Base-by-base conservation (phyloP, 768 basidiomycete genomes). In the Podaxis sp. region DNA sequence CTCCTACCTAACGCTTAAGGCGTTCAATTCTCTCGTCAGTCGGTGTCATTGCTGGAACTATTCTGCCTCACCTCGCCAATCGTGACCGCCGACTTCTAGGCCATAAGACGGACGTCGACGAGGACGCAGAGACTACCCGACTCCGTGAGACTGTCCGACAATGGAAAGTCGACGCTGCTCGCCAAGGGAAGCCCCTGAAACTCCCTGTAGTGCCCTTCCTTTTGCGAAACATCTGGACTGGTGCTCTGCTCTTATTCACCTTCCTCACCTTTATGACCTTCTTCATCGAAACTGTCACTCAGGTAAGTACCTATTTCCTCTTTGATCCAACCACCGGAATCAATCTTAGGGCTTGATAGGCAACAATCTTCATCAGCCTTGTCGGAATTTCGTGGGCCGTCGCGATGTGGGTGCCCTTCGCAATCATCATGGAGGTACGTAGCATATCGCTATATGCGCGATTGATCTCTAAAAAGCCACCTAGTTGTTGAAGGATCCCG, bases 381-480 rank as follows among this genome's bases (percentile, higher is more conserved):
- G 87, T 96, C 24, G 96, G 96, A 48, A 90, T 97, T 40, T 96
- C 91, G 73, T 98, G 96, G 96, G 93, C 95, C 10, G 93, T 97
- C 44, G 93, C 96, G n/a, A 93, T 92, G 77, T 97, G 96, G 96
- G 93, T 93, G 15, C 95, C 95, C 2, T 97, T 97, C 67, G 91
- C 95, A 20, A 95, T 97, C 69, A 93, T 98, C 75, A 98, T 98
- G 95, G 95, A 96, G 86, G 94, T 86, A 66, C 55, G 83, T 68
- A 3, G 28, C 37, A 5, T 10, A n/a, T 49, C 22, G 22, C 55
- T 46, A 38, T 46, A 38, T 53, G 26, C 33, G 11, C 54, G 12
- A 51, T 20, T 63, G n/a, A 56, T 56, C 26, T 37, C 55, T 44
- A 49, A 65, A 65, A 48, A 53, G 22, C 49, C 52, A 7, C 54